phyloP scores from a whole-genome alignment of 257 asterid species.

The Penstemon barbatus region DNA sequence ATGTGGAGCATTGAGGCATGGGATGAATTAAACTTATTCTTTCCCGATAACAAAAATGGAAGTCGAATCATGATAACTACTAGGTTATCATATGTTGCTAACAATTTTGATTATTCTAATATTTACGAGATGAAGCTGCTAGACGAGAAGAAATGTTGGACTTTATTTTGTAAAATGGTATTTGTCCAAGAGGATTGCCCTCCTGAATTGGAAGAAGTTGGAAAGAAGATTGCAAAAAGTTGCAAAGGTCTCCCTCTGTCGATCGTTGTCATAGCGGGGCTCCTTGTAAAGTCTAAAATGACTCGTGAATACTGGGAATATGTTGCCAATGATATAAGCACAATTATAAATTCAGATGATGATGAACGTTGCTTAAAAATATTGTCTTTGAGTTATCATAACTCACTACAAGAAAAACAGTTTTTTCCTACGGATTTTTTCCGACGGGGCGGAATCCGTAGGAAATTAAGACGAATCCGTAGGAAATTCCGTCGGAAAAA shows the following conservation, averaged over 20 bases:
- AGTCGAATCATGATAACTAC: slow-evolving; percentile 29
- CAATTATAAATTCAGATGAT: slow-evolving; percentile 16
- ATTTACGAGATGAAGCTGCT: slow-evolving; percentile 7
- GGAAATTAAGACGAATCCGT: no score
- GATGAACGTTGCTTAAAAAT: slow-evolving; percentile 14
- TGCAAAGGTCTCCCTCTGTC: slow-evolving; percentile 38
- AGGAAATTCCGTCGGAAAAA: no score
- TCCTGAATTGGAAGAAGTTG: slow-evolving; percentile 19
- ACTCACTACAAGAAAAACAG: no score
- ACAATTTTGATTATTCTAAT: background rate
- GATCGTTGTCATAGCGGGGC: slow-evolving; percentile 24
- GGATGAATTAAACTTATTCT: slow-evolving; percentile 16
- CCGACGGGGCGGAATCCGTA: no score
- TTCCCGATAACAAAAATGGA: slow-evolving; percentile 3
- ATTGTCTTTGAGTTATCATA: slow-evolving; percentile 16
- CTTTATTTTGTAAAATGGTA: background rate
- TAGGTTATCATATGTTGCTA: slow-evolving; percentile 18
- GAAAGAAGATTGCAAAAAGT: slow-evolving; percentile 14
- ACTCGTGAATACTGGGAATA: slow-evolving; percentile 6
- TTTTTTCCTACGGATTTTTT: no score
- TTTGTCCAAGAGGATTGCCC: slow-evolving; percentile 24
- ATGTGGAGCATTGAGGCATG: slow-evolving; percentile 30
- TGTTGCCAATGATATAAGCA: slow-evolving; percentile 2
- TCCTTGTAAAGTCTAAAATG: background rate
- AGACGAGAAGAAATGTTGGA: slow-evolving; percentile 21